Evolutionary conservation across 257 asterid species (phyloP), one percentile per base, ranked within the genome.

Genomic region (Scutellaria barbata): DNA sequence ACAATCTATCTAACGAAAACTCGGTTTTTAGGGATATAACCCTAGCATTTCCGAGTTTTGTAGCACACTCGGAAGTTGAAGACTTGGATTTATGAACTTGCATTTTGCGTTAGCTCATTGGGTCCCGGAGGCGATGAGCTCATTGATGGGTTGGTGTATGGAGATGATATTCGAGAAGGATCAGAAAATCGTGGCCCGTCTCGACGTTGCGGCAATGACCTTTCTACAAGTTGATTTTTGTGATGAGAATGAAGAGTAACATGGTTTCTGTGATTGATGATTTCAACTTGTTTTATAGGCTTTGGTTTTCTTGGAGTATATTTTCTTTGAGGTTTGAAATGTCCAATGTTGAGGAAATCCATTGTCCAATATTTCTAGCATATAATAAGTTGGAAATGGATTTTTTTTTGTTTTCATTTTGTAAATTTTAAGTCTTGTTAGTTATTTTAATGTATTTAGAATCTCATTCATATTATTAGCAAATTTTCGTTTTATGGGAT

Each of bases 11-110:
- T 7, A 33, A n/a, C 37, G 12, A 72, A 25, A 43, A 45, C 16
- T 39, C 7, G 42, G 22, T 5, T 56, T 61, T 60, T 80, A 90
- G 96, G 91, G 96, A 91, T 63, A 85, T 89, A 74, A 83, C 97
- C 16, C 64, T 87, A 51, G 87, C 93, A 54, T 91, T 91, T 74
- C 97, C 97, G 12, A 91, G 97, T 83, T 89, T 89, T 53, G 92
- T 89, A 65, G 66, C 80, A 33, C 65, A 57, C 69, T 74, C 88
- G 39, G 96, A 89, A 72, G 74, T 79, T 5, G 95, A 87, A 56
- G 95, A 89, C 73, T 83, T 79, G 25, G 92, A 89, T 4, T 33
- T 83, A 33, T 87, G 61, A 83, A 52, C 68, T 58, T 56, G 46
- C 35, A 17, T 13, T 13, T 46, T 35, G 41, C 55, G 63, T 58